These are phyloP conservation scores for Xylaria sp. DNA, from an alignment of 2,329 filamentous ascomycete genomes.

Conservation along the genomic window DNA sequence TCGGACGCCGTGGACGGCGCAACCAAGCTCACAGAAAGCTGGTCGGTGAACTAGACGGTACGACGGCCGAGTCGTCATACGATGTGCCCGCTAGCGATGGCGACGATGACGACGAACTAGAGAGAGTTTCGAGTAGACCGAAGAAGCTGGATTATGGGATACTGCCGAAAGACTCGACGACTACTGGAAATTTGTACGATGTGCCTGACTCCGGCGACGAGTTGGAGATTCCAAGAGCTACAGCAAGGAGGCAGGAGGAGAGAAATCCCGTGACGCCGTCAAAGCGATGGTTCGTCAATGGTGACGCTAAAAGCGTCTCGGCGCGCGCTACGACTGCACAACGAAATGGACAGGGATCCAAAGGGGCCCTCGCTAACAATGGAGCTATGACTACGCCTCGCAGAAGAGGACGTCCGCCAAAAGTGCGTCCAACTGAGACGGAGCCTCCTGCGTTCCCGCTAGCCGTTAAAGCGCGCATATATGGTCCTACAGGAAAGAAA, in stretches of 20 bases:
- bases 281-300: constrained; percentile 21
- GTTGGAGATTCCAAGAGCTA: constrained; percentile 5
- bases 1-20: constrained; percentile 17
- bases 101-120: constrained; percentile 29
- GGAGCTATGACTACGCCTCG: constrained; percentile 19
- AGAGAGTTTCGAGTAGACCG: constrained; percentile 29
- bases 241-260: constrained; percentile 9
- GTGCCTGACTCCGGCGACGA: constrained; percentile 41
- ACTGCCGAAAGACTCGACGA: constrained; percentile 4
- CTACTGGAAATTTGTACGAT: constrained; percentile 36
- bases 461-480: constrained; percentile 25
- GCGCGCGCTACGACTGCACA: neutral
- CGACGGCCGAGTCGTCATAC: constrained; percentile 25
- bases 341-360: constrained; percentile 5
- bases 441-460: constrained; percentile 12
- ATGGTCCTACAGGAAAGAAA: constrained; percentile 20
- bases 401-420: constrained; percentile 34
- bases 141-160: constrained; percentile 34
- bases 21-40: constrained; percentile 9
- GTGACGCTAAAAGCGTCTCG: neutral
- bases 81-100: constrained; percentile 32
- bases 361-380: neutral
- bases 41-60: constrained; percentile 11
- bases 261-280: constrained; percentile 23
- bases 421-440: neutral